Conservation (phyloP, 148 eudicot species). For the Vaccinium myrtillus region DNA sequence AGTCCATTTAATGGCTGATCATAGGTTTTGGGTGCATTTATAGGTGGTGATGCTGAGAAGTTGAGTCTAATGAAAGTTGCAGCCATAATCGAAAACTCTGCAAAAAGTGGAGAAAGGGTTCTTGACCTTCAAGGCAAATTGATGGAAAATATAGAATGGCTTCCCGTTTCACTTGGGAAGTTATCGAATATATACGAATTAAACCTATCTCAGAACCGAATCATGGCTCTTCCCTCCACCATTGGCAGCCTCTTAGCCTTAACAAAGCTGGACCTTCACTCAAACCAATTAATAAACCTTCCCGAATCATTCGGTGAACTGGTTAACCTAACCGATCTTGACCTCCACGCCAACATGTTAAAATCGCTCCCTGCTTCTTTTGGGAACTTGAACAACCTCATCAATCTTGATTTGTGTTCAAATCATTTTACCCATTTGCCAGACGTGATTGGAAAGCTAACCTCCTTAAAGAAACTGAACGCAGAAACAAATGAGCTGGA, state of each 20-base stretch:
- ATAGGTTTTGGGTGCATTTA: constrained; percentile 17
- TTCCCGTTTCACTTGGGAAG: constrained; percentile 61
- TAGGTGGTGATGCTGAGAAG: constrained; percentile 39
- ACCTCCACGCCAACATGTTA: constrained; percentile 54
- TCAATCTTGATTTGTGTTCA: constrained; percentile 56
- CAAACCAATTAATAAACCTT: constrained; percentile 70
- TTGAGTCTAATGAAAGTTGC: constrained; percentile 52
- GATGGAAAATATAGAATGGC: constrained; percentile 63
- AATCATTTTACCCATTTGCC: constrained; percentile 52
- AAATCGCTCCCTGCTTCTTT: constrained; percentile 61
- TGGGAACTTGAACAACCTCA: constrained; percentile 36
- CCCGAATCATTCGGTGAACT: constrained; percentile 61
- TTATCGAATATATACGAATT: constrained; percentile 42
- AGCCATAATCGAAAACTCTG: constrained; percentile 47
- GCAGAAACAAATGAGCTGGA: constrained; percentile 60
- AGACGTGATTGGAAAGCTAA: constrained; percentile 44
- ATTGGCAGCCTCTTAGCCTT: constrained; percentile 44
- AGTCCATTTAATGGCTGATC: neutral
- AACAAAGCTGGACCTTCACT: constrained; percentile 48
- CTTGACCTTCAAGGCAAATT: constrained; percentile 60
- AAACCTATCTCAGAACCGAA: constrained; percentile 51
- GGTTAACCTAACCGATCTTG: constrained; percentile 42
- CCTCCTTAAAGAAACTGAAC: constrained; percentile 47
- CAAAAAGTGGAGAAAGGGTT: constrained; percentile 33
- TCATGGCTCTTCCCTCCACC: constrained; percentile 62